Conservation (phyloP, 1,139 yeast species). For the Saccharomyces hybrid region DNA sequence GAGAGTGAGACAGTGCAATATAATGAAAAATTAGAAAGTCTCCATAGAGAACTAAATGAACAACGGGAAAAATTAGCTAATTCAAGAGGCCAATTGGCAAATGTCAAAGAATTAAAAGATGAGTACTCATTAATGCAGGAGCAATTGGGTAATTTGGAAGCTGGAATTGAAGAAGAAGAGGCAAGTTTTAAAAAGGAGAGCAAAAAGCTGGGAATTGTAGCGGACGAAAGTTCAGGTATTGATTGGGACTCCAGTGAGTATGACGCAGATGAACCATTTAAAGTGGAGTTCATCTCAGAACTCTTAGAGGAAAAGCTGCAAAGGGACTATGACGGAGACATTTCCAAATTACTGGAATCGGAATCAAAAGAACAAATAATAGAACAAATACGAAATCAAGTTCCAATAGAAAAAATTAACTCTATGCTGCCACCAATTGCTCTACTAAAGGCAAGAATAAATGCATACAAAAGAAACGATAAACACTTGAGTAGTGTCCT, state of each 20-base stretch:
- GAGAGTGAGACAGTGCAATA: constrained; percentile 27
- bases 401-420: constrained; percentile 16
- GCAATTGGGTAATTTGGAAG: constrained; percentile 46
- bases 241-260: constrained; percentile 46
- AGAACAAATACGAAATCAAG: constrained; percentile 16
- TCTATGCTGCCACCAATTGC: constrained; percentile 49
- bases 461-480: constrained; percentile 69
- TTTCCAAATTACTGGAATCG: constrained; percentile 19
- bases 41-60: constrained; percentile 21
- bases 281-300: constrained; percentile 51
- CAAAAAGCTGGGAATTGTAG: constrained; percentile 32
- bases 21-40: constrained; percentile 20
- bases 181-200: constrained; percentile 39
- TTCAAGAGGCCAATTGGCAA: constrained; percentile 23
- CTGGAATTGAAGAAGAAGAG: constrained; percentile 54
- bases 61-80: constrained; percentile 23
- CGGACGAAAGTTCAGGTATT: constrained; percentile 32
- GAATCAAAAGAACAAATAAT: constrained; percentile 21
- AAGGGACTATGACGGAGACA: constrained; percentile 27
- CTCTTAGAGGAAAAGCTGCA: constrained; percentile 37
- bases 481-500: constrained; percentile 44
- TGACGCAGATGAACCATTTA: constrained; percentile 83
- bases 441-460: constrained; percentile 65
- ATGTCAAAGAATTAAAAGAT: constrained; percentile 26
- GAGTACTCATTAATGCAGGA: constrained; percentile 36